Base-by-base conservation (phyloP, 2,329 filamentous ascomycete genomes). In the Leptographium galeiforme region DNA sequence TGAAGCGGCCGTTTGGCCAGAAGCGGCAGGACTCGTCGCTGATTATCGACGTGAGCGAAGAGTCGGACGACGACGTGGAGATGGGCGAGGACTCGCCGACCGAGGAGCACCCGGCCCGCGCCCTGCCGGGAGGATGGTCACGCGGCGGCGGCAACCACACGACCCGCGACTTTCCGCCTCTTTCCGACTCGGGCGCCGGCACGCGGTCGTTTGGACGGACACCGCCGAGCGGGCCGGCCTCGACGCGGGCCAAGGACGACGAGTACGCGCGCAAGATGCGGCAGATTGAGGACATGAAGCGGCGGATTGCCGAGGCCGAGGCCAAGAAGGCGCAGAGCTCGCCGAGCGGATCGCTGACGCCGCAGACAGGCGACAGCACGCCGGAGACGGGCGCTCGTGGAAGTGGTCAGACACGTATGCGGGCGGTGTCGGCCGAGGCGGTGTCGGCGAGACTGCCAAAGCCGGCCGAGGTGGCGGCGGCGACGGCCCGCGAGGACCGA, bases 1-100 rank as follows among this genome's bases (percentile, higher is more conserved):
- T 67, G 16, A 87, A 86, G 60, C 79, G 83, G 49, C 77, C 80
- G 5, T 82, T 84, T 60, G 78, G 77, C 13, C 78, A 82, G 46
- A 73, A 72, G 48, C 72, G 74, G 30, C 70, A 76, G 51, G 74
- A 83, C 30, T 74, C 81, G 50, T 77, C 77, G 3, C 77, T 95
- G 51, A 78, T 95, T 41, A 95, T 95, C 59, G 81, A 94, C 58
- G 84, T 94, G 41, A 95, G 88, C 63, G 90, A 95, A 33, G 78
- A 73, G 30, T 74, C 71, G 8, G 75, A 77, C 40, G 77, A 81
- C 50, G 79, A 82, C 58, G 74, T 82, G 48, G 81, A 82, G 54
- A 85, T 84, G 80, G 83, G 86, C 38, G 73, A 84, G 30, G 79
- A 79, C 32, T 79, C 76, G 48, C 74, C 72, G 11, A 70, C 67